Base-by-base conservation (phyloP, 441 rosid species). In the Aleurites moluccanus region DNA sequence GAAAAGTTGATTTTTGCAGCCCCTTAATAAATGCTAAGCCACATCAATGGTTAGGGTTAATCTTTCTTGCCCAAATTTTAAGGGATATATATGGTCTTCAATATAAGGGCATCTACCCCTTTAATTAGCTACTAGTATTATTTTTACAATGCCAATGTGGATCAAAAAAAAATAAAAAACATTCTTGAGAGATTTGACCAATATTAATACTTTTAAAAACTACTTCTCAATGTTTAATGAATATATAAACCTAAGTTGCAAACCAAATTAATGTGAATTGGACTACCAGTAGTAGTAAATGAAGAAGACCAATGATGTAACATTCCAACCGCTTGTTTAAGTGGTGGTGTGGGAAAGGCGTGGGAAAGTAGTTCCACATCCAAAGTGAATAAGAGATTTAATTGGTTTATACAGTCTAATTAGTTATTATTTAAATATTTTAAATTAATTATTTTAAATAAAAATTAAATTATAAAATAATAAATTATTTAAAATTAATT, bases 221-320 rank as follows among this genome's bases (percentile, higher is more conserved):
- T 21, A 0, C 8, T 50, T 20, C 14, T 62, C 66, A 2, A 49
- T 38, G 47, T 75, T 77, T 28, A 76, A 78, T 60, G 65, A 23
- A 10, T 14, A 6, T 38, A 38, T 38, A 25, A 79, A 76, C 77
- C 83, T 65, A 81, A 74, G 56, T 53, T 77, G 85, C 72, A 73
- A 45, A 45, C 81, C 83, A 67, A 69, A 80, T 80, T 61, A 80
- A 80, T 80, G 80, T 68, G 63, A 73, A 75, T 47, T 35, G 60
- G 44, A 71, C 60, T 2, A n/a, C n/a, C 0, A 50, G 20, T 3
- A 50, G 50, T 6, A 38, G 7, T 0, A 38, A 14, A 45, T 10
- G 49, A 44, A 7, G 49, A 44, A 45, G 49, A n/a, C n/a, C n/a
- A n/a, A n/a, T n/a, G n/a, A n/a, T n/a, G n/a, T n/a, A n/a, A n/a